Conservation (phyloP, 129 eudicot species). For the Lactuca saligna region DNA sequence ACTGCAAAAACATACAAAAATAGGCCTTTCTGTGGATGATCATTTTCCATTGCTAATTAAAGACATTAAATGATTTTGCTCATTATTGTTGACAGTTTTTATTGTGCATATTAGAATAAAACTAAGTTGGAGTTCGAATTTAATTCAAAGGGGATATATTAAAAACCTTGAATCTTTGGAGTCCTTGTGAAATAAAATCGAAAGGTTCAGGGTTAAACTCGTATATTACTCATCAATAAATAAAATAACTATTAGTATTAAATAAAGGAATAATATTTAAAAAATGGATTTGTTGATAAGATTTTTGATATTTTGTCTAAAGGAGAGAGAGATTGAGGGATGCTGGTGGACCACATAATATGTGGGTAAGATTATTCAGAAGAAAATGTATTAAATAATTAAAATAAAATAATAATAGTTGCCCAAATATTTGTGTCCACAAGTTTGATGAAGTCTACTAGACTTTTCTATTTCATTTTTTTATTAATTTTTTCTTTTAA, state of each 20-base stretch:
- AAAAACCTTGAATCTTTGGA: background rate
- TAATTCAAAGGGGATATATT: background rate
- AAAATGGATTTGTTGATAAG: constrained; percentile 29
- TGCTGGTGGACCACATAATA: constrained; percentile 31
- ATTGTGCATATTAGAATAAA: background rate
- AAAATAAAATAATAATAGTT: constrained; percentile 26
- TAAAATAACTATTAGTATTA: background rate
- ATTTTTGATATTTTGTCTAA: constrained; percentile 23
- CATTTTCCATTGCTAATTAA: background rate
- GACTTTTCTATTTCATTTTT: constrained; percentile 26
- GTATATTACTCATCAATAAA: background rate
- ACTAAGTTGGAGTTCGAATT: background rate
- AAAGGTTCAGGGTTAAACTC: background rate
- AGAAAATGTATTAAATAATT: background rate
- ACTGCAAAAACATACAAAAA: background rate
- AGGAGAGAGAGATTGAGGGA: constrained; percentile 16
- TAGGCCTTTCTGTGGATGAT: background rate
- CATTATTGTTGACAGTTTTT: background rate
- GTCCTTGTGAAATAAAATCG: background rate
- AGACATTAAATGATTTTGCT: background rate
- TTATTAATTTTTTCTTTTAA: background rate
- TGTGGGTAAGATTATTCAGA: constrained; percentile 26
- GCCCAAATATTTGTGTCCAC: constrained; percentile 35
- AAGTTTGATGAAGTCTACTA: constrained; percentile 28
- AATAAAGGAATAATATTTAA: constrained; percentile 15